A percentile compares a stretch with the other conserved stretches of the same genome.
Conservation (phyloP, 495 filamentous ascomycete species). For the Penicillium roqueforti region DNA sequence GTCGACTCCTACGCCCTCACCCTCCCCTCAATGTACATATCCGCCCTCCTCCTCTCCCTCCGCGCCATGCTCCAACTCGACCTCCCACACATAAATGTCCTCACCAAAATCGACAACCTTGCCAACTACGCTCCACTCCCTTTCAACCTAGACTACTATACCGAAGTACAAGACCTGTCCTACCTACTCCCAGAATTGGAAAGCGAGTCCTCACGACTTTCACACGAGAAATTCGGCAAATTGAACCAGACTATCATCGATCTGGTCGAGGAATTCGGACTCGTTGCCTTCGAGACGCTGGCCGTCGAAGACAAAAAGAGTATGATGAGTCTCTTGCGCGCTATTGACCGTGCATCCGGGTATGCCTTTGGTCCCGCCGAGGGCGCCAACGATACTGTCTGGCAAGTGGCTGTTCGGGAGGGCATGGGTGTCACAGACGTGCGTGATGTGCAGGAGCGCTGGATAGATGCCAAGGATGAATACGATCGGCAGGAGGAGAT, state of each 20-base stretch:
- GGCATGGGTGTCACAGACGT: slow-evolving; percentile 74
- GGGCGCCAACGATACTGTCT: slow-evolving; percentile 88
- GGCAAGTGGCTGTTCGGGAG: slow-evolving; percentile 91
- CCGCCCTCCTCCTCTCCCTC: slow-evolving; percentile 83
- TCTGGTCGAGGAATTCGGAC: slow-evolving; percentile 79
- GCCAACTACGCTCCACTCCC: slow-evolving; percentile 73
- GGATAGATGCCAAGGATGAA: slow-evolving; percentile 84
- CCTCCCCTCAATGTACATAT: slow-evolving; percentile 89
- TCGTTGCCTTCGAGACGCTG: slow-evolving; percentile 88
- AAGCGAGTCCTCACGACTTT: slow-evolving; percentile 52
- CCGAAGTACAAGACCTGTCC: slow-evolving; percentile 89
- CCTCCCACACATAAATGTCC: slow-evolving; percentile 87
- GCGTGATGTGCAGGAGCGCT: slow-evolving; percentile 87
- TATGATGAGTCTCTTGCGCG: slow-evolving; percentile 84
- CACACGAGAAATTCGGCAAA: slow-evolving; percentile 68
- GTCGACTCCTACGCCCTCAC: slow-evolving; percentile 90
- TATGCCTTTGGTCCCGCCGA: slow-evolving; percentile 91
- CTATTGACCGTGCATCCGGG: slow-evolving; percentile 85
- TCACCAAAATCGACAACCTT: slow-evolving; percentile 96
- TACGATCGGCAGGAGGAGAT: slow-evolving; percentile 76
- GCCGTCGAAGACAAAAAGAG: slow-evolving; percentile 94
- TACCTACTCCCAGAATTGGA: slow-evolving; percentile 79
- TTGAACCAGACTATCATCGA: slow-evolving; percentile 84
- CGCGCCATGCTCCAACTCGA: slow-evolving; percentile 98
- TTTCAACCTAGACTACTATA: slow-evolving; percentile 95